A percentile compares a stretch with the other conserved stretches of the same genome.
phyloP scores from a whole-genome alignment of 495 filamentous ascomycete genomes.

The Tetracladium setigerum region DNA sequence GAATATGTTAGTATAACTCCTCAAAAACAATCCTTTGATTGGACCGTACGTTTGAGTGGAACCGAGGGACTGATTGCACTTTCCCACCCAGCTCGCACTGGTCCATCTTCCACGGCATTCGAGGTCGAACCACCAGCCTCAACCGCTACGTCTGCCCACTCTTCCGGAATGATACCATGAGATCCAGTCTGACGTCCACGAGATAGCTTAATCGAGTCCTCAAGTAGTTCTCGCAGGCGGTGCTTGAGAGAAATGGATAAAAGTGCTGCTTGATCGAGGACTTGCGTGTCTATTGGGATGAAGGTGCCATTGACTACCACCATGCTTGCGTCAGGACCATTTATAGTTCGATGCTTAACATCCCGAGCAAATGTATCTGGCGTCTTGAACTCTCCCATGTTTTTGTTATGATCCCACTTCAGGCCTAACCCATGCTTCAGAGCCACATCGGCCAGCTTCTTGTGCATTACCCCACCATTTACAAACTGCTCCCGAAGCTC shows the following conservation, averaged over 20 bases:
- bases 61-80: slow-evolving; percentile 27
- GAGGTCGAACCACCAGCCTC: slow-evolving; percentile 27
- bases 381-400: slow-evolving; percentile 33
- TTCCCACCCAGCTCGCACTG: slow-evolving; percentile 21
- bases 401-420: slow-evolving; percentile 40
- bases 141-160: slow-evolving; percentile 61
- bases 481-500: slow-evolving; percentile 29
- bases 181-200: slow-evolving; percentile 61
- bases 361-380: slow-evolving; percentile 35
- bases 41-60: slow-evolving; percentile 22
- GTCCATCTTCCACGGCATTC: slow-evolving; percentile 25
- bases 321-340: slow-evolving; percentile 44
- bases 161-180: slow-evolving; percentile 59
- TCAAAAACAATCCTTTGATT: neutral
- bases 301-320: slow-evolving; percentile 53
- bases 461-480: slow-evolving; percentile 29
- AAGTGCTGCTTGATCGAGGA: slow-evolving; percentile 69
- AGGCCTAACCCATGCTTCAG: slow-evolving; percentile 48
- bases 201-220: slow-evolving; percentile 60
- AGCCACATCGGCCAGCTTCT: slow-evolving; percentile 51
- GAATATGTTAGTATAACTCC: slow-evolving; percentile 7
- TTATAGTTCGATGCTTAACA: slow-evolving; percentile 25
- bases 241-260: slow-evolving; percentile 70
- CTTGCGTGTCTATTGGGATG: slow-evolving; percentile 54
- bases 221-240: slow-evolving; percentile 56